phyloP scores from a whole-genome alignment of 2,329 filamentous ascomycete genomes.

The Apiospora arundinis region DNA sequence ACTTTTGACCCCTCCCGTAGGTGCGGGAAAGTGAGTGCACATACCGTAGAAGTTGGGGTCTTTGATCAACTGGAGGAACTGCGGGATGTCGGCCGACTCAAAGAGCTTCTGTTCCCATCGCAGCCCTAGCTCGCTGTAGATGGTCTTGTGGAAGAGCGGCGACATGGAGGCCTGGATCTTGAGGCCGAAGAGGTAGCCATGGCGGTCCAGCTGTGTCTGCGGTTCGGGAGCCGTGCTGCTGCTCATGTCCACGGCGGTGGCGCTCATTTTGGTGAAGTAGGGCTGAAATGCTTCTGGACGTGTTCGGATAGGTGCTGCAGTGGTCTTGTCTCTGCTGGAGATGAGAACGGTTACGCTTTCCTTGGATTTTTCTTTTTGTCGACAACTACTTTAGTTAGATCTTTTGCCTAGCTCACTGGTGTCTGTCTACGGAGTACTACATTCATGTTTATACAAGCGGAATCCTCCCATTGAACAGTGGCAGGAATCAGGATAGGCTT shows the following conservation, averaged over 20 bases:
- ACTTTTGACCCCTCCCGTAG: no score
- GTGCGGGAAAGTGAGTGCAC: constrained; percentile 28
- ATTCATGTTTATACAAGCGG: neutral
- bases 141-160: constrained; percentile 58
- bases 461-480: neutral
- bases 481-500: no score
- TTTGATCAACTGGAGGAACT: constrained; percentile 58
- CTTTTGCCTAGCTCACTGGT: neutral
- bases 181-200: constrained; percentile 64
- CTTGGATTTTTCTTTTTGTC: neutral
- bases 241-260: constrained; percentile 4
- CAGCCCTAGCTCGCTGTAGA: constrained; percentile 58
- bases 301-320: neutral
- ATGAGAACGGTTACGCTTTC: neutral
- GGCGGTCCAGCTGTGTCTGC: constrained; percentile 44
- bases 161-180: constrained; percentile 63
- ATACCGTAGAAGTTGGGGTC: constrained; percentile 67
- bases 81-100: constrained; percentile 56
- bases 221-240: neutral
- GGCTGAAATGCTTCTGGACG: neutral
- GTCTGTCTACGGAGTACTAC: no score
- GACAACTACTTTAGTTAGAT: neutral
- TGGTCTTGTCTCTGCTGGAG: neutral
- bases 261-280: neutral
- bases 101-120: constrained; percentile 59